A percentile compares a stretch with the other conserved stretches of the same genome.
Evolutionary conservation across 495 filamentous ascomycete genomes (phyloP).

Genomic region (Neurospora tetrasperma): DNA sequence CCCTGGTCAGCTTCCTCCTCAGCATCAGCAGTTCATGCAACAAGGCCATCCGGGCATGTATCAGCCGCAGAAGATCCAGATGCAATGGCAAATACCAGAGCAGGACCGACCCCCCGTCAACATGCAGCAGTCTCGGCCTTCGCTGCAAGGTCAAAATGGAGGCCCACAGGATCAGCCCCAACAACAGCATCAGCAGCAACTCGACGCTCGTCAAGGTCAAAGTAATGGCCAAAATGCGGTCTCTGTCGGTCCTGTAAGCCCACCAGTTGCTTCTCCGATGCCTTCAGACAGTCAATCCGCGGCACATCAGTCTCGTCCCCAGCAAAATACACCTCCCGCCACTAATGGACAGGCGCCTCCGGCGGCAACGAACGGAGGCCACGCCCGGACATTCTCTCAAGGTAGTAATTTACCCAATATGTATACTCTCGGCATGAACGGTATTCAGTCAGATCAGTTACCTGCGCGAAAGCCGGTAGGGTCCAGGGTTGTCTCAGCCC

Average conservation of each 20-base stretch:
- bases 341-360: not conserved
- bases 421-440: not conserved
- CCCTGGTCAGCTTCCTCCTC: slow-evolving; percentile 13
- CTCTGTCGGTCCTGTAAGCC: not conserved
- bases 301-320: slow-evolving; percentile 10
- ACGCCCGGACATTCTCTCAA: not conserved
- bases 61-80: slow-evolving; percentile 1
- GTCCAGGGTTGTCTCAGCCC: not conserved
- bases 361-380: not conserved
- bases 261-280: slow-evolving; percentile 5
- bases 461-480: slow-evolving; percentile 5
- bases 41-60: slow-evolving; percentile 3
- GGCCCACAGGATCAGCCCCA: not conserved
- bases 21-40: slow-evolving; percentile 6
- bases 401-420: not conserved
- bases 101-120: slow-evolving; percentile 4
- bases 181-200: slow-evolving; percentile 4
- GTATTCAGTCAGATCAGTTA: slow-evolving; percentile 1
- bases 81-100: not conserved
- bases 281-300: slow-evolving; percentile 6
- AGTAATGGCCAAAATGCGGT: not conserved
- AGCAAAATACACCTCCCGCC: slow-evolving; percentile 12
- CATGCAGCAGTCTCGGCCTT: slow-evolving; percentile 8
- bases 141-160: slow-evolving; percentile 5
- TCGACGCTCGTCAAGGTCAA: not conserved